phyloP scores from a whole-genome alignment of 169 alveolate genomes.

The Perkinsus olseni region DNA sequence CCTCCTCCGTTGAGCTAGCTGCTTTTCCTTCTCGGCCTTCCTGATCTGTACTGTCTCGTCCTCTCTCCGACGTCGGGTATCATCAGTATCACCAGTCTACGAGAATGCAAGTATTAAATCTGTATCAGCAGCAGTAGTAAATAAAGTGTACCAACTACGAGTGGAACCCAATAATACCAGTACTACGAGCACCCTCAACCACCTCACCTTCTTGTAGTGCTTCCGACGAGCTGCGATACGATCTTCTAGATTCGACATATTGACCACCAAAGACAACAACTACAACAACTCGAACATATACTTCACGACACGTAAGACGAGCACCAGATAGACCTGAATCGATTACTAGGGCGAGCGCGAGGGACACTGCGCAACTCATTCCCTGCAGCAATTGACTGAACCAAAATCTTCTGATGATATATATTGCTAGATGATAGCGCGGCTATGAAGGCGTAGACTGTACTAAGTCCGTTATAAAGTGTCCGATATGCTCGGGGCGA shows the following conservation, averaged over 20 bases:
- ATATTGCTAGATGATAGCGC: no score
- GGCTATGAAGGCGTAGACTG: no score
- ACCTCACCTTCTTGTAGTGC: constrained; percentile 25
- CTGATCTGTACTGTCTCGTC: constrained; percentile 79
- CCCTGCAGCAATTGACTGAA: no score
- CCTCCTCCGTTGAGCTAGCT: constrained; percentile 24
- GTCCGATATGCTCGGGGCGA: no score
- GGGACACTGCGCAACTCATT: no score
- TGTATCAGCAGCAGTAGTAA: no score
- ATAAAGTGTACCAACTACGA: no score
- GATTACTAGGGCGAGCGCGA: no score
- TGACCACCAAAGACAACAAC: neutral
- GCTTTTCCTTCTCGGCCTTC: constrained; percentile 72
- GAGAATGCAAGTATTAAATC: no score
- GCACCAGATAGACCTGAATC: no score
- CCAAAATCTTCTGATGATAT: no score
- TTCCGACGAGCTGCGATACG: constrained; percentile 28
- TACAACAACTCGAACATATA: neutral
- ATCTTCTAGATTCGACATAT: neutral
- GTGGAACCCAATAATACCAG: neutral
- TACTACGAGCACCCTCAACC: neutral
- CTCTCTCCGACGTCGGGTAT: constrained; percentile 78
- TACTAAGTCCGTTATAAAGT: no score
- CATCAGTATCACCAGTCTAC: constrained; percentile 48
- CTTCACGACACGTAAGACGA: neutral